A percentile compares a stretch with the other conserved stretches of the same genome.
Evolutionary conservation across 2,329 filamentous ascomycete species (phyloP).

Genomic region (Xylaria sp.): DNA sequence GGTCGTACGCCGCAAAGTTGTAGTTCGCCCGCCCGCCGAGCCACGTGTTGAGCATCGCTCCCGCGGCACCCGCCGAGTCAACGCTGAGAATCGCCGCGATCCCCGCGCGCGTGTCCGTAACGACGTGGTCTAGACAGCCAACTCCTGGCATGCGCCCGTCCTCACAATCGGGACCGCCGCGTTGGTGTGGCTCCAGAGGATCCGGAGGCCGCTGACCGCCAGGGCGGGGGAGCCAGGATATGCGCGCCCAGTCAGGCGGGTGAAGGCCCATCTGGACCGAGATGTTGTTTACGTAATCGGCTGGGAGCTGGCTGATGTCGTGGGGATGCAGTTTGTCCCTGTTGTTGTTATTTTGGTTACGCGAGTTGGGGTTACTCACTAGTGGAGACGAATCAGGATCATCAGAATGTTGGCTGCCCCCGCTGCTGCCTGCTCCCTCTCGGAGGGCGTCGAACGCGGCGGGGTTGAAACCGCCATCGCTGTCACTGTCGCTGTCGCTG

Average conservation of each 20-base stretch:
- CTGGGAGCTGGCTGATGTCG: slow-evolving; percentile 23
- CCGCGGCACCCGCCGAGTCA: slow-evolving; percentile 43
- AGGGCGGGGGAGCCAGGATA: slow-evolving; percentile 35
- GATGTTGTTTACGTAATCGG: slow-evolving; percentile 21
- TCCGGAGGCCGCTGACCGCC: slow-evolving; percentile 11
- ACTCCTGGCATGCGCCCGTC: background rate
- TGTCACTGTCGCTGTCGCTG: background rate
- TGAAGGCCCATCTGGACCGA: background rate
- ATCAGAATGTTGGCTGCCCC: too few species aligned
- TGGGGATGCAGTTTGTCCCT: slow-evolving; percentile 39
- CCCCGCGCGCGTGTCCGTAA: slow-evolving; percentile 25
- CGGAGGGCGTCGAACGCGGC: background rate
- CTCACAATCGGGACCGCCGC: background rate
- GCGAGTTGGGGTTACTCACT: background rate
- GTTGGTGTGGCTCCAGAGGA: slow-evolving; percentile 3
- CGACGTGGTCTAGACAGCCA: background rate
- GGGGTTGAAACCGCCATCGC: background rate
- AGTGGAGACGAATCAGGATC: background rate
- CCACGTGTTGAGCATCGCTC: slow-evolving; percentile 31
- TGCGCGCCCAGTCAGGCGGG: slow-evolving; percentile 29
- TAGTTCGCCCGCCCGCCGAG: slow-evolving; percentile 40
- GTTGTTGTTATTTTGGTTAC: background rate
- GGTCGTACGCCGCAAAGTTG: slow-evolving; percentile 41
- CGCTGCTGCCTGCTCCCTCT: too few species aligned
- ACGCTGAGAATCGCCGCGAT: slow-evolving; percentile 44